Percentiles rank a stretch among this genome's conserved stretches.
These are phyloP conservation scores for Hevea brasiliensis DNA, from an alignment of 345 rosid species.

Conservation along the genomic window DNA sequence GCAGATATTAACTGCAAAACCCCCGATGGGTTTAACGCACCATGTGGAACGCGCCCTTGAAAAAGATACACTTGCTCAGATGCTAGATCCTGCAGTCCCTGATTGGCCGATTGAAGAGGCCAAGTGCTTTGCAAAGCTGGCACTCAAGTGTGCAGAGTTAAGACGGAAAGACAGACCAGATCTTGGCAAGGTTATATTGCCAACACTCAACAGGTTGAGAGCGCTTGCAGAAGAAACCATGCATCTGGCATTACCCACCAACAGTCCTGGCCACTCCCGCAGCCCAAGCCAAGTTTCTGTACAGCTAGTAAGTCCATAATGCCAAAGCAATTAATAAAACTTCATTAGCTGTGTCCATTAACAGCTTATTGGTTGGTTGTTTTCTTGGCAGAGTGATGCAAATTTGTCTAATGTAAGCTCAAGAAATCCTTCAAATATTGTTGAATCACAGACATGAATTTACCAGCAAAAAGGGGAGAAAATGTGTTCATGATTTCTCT, in stretches of 20 bases:
- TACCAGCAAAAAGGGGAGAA: too few species aligned
- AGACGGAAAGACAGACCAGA: conserved; percentile 85
- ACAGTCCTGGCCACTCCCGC: conserved; percentile 32
- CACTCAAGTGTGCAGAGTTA: conserved; percentile 70
- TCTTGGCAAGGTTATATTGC: conserved; percentile 65
- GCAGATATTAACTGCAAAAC: conserved; percentile 66
- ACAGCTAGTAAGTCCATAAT: conserved; percentile 28
- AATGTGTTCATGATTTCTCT: too few species aligned
- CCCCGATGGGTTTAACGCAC: conserved; percentile 83
- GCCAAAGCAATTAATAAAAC: too few species aligned
- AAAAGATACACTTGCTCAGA: conserved; percentile 49
- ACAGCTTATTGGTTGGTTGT: neutral
- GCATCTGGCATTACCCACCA: conserved; percentile 20
- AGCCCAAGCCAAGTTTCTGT: conserved; percentile 38
- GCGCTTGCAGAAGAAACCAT: conserved; percentile 53
- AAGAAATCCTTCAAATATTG: neutral
- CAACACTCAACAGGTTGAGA: conserved; percentile 66
- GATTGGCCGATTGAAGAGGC: conserved; percentile 87
- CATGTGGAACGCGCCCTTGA: conserved; percentile 60
- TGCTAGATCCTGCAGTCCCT: conserved; percentile 63
- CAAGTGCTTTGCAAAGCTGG: conserved; percentile 51
- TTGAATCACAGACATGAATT: neutral
- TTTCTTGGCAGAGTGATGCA: neutral
- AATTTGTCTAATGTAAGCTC: conserved; percentile 3
- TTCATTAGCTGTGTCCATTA: too few species aligned